Percentiles rank a stretch among this genome's conserved stretches.
Evolutionary conservation across 2,329 filamentous ascomycete genomes (phyloP).

Genomic region (Apiospora phragmitis): DNA sequence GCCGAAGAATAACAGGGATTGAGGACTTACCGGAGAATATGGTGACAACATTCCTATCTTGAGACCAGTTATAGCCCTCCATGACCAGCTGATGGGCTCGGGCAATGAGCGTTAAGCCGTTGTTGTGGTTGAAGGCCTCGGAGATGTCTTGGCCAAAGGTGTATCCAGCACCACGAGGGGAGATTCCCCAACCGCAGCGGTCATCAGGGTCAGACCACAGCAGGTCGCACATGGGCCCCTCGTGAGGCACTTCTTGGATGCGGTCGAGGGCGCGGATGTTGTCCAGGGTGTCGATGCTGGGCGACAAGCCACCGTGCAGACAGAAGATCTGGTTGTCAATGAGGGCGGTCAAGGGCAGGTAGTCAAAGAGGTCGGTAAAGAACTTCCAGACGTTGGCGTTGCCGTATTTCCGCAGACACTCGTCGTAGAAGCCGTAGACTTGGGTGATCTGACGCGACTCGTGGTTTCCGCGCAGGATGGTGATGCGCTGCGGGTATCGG

Average conservation of each 20-base stretch:
- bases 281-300: slow-evolving; percentile 93
- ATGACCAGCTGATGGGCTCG: slow-evolving; percentile 97
- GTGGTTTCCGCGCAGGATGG: slow-evolving; percentile 91
- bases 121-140: slow-evolving; percentile 99
- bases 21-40: slow-evolving; percentile 82
- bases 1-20: slow-evolving; percentile 2
- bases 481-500: slow-evolving; percentile 95
- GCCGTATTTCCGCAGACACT: slow-evolving; percentile 93
- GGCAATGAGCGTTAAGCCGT: slow-evolving; percentile 92
- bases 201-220: slow-evolving; percentile 99
- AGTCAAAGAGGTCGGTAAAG: slow-evolving; percentile 98
- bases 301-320: slow-evolving; percentile 92
- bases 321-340: slow-evolving; percentile 99
- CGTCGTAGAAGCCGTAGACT: slow-evolving; percentile 97
- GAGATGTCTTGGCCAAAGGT: slow-evolving; percentile 97
- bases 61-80: slow-evolving; percentile 99
- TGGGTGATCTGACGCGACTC: slow-evolving; percentile 97
- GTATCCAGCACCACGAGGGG: slow-evolving; percentile 89
- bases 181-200: slow-evolving; percentile 93
- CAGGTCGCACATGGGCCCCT: slow-evolving; percentile 96
- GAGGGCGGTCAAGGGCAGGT: slow-evolving; percentile 91
- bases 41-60: slow-evolving; percentile 96
- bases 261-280: slow-evolving; percentile 94
- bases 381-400: slow-evolving; percentile 97
- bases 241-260: slow-evolving; percentile 97